Conservation (phyloP, 495 filamentous ascomycete species). For the Pyrenula aspistea region DNA sequence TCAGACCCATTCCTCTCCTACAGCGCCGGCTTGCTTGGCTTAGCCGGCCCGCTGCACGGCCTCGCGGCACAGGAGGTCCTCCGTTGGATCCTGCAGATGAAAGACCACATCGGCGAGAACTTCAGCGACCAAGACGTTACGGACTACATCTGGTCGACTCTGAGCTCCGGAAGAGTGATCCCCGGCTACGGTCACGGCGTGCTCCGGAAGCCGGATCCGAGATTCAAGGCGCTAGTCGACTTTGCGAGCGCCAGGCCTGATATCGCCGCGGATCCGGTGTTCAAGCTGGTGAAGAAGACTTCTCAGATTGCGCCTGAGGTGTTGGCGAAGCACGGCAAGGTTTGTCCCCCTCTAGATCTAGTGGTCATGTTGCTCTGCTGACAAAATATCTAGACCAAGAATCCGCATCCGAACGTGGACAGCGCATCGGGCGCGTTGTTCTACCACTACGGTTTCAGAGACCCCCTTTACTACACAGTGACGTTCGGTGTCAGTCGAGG, state of each 20-base stretch:
- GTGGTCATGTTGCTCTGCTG: conserved; percentile 4
- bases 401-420: conserved; percentile 95
- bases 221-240: conserved; percentile 93
- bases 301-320: conserved; percentile 71
- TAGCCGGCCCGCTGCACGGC: conserved; percentile 89
- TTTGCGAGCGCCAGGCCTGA: conserved; percentile 77
- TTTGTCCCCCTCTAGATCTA: conserved; percentile 10
- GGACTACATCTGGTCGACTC: conserved; percentile 81
- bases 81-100: conserved; percentile 91
- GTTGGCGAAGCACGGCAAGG: conserved; percentile 84
- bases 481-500: conserved; percentile 92
- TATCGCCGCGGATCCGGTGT: conserved; percentile 78
- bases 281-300: conserved; percentile 86
- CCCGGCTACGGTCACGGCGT: conserved; percentile 98
- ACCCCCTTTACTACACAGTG: conserved; percentile 95
- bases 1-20: conserved; percentile 94
- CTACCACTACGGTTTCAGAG: conserved; percentile 92
- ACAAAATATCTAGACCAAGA: conserved; percentile 59
- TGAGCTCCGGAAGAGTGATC: conserved; percentile 88
- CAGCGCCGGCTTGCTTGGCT: conserved; percentile 87
- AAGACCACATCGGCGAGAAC: conserved; percentile 65
- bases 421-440: conserved; percentile 85
- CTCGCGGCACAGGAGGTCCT: conserved; percentile 95
- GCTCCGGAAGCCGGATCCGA: conserved; percentile 89
- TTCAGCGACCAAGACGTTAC: conserved; percentile 71